Evolutionary conservation across 768 basidiomycete species (phyloP).

Genomic region (Russula emetica): DNA sequence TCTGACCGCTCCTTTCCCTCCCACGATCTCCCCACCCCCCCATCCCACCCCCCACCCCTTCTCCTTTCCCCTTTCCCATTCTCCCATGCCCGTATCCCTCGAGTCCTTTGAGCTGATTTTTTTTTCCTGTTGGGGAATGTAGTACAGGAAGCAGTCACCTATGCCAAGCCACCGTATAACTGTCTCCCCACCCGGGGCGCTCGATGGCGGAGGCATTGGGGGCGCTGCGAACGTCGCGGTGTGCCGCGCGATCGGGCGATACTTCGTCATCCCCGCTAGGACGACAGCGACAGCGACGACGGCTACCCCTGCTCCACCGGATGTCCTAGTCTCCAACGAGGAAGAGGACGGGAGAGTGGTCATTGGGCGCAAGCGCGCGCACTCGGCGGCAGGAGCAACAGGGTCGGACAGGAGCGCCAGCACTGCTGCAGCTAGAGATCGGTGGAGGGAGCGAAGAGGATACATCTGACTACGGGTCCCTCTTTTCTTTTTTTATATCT

Average conservation of each 20-base stretch:
- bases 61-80: too few species aligned
- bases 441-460: conserved; percentile 15
- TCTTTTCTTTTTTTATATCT: neutral
- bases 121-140: neutral
- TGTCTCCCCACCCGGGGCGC: neutral
- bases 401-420: neutral
- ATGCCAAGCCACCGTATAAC: neutral
- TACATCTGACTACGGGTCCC: neutral
- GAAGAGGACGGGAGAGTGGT: neutral
- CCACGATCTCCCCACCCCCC: neutral
- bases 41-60: neutral
- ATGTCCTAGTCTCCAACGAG: neutral
- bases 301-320: neutral
- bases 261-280: neutral
- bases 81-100: neutral
- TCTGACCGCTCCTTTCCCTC: neutral
- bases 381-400: neutral
- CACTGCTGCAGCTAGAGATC: neutral
- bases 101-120: neutral
- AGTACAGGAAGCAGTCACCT: conserved; percentile 33
- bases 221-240: conserved; percentile 13
- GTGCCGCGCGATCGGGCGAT: conserved; percentile 13
- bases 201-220: conserved; percentile 1
- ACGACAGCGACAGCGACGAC: neutral
- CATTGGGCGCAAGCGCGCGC: conserved; percentile 22